These are phyloP conservation scores for Bimuria novae-zelandiae DNA, from an alignment of 2,329 filamentous ascomycete species.

Conservation along the genomic window DNA sequence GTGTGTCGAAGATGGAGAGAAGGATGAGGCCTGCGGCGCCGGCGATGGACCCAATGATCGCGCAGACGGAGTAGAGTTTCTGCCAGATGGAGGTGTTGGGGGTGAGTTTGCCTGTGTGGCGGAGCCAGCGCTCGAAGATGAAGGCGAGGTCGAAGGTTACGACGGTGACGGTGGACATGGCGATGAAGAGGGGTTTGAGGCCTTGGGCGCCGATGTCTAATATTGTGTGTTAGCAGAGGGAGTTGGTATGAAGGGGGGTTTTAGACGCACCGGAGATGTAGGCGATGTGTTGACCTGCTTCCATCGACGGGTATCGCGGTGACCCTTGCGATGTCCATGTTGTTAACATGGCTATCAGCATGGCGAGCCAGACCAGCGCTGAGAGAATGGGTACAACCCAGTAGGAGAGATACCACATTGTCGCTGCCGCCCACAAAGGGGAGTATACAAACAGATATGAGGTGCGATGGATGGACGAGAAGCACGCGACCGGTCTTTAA, in stretches of 20 bases:
- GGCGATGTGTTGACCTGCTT: constrained; percentile 62
- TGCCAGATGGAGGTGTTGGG: constrained; percentile 70
- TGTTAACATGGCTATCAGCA: constrained; percentile 71
- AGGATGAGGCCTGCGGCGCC: constrained; percentile 82
- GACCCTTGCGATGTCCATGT: constrained; percentile 67
- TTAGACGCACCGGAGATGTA: constrained; percentile 68
- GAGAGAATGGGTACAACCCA: constrained; percentile 73
- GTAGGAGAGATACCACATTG: constrained; percentile 51
- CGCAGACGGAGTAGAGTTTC: constrained; percentile 64
- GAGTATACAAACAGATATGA: neutral
- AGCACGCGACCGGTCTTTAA: neutral
- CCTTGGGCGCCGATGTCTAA: constrained; percentile 61
- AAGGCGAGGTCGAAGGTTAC: constrained; percentile 83
- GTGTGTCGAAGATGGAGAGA: constrained; percentile 83
- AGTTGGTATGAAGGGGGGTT: neutral
- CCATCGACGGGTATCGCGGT: constrained; percentile 67
- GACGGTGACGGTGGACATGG: constrained; percentile 71
- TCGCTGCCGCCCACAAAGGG: constrained; percentile 1
- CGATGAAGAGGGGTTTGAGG: constrained; percentile 79
- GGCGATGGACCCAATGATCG: constrained; percentile 70
- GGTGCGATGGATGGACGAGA: neutral
- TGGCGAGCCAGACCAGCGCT: constrained; percentile 57
- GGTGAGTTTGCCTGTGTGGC: constrained; percentile 77
- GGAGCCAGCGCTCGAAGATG: constrained; percentile 79
- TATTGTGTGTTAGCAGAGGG: constrained; percentile 27